Evolutionary conservation across 2,329 filamentous ascomycete species (phyloP).

Genomic region (Penicillium sp.): DNA sequence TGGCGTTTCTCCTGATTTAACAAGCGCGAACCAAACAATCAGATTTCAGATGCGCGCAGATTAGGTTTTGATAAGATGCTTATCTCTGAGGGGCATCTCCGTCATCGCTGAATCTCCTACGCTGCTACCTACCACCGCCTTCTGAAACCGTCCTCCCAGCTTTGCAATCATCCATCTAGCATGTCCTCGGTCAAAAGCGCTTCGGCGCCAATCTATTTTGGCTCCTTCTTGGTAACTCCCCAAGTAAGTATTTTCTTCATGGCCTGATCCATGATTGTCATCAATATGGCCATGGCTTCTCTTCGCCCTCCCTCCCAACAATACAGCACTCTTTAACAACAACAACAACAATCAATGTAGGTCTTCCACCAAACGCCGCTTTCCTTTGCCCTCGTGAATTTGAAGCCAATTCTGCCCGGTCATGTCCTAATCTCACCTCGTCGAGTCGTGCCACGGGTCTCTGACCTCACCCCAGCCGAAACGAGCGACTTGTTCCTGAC

Average conservation of each 20-base stretch:
- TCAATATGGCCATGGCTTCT: too few species aligned
- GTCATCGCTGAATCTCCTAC: not conserved
- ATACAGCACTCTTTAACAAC: not conserved
- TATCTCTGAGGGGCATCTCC: conserved; percentile 1
- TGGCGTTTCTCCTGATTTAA: too few species aligned
- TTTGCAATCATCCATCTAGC: conserved; percentile 5
- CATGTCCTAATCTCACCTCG: conserved; percentile 86
- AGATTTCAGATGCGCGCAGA: too few species aligned
- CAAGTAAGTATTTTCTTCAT: conserved; percentile 48
- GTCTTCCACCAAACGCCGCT: conserved; percentile 78
- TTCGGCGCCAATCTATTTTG: conserved; percentile 55
- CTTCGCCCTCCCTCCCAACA: not conserved
- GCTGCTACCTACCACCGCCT: not conserved
- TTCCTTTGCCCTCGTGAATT: conserved; percentile 86
- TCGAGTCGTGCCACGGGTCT: conserved; percentile 62
- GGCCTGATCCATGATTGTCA: too few species aligned
- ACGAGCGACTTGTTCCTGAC: conserved; percentile 81
- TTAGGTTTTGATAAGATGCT: conserved; percentile 4
- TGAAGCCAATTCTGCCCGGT: conserved; percentile 88
- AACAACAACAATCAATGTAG: conserved; percentile 39
- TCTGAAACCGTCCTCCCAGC: not conserved
- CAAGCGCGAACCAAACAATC: too few species aligned
- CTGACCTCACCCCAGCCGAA: conserved; percentile 66
- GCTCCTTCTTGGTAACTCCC: conserved; percentile 67
- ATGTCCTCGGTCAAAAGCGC: conserved; percentile 30